Evolutionary conservation across 2,329 filamentous ascomycete species (phyloP).

Genomic region (Pyrenochaeta sp.): DNA sequence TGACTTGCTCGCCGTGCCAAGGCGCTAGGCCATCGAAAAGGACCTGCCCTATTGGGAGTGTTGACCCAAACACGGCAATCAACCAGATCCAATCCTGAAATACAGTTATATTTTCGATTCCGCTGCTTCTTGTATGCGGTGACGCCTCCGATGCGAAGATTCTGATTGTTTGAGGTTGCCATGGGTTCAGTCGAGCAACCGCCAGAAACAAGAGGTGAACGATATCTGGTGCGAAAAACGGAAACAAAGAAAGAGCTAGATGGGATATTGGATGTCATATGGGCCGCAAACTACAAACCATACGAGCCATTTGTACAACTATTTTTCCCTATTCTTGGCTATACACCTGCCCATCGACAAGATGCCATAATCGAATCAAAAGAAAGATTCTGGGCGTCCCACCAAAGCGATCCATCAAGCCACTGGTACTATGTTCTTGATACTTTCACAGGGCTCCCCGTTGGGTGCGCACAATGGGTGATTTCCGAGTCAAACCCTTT

Average conservation of each 20-base stretch:
- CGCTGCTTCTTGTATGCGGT: slow-evolving; percentile 29
- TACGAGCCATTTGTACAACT: slow-evolving; percentile 47
- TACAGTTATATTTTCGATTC: slow-evolving; percentile 34
- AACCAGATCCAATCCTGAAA: slow-evolving; percentile 30
- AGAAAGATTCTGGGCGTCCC: slow-evolving; percentile 40
- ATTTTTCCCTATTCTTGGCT: slow-evolving; percentile 45
- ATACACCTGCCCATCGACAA: slow-evolving; percentile 32
- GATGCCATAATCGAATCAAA: slow-evolving; percentile 39
- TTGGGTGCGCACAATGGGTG: slow-evolving; percentile 47
- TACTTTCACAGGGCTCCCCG: slow-evolving; percentile 22
- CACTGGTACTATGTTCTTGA: slow-evolving; percentile 46
- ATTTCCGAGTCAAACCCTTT: slow-evolving; percentile 40
- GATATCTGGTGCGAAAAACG: slow-evolving; percentile 38
- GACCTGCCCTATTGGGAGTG: slow-evolving; percentile 34
- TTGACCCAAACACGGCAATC: slow-evolving; percentile 32
- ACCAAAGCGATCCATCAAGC: slow-evolving; percentile 34
- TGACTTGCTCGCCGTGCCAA: slow-evolving; percentile 34
- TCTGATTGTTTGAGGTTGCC: slow-evolving; percentile 25
- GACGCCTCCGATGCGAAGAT: slow-evolving; percentile 12
- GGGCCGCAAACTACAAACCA: slow-evolving; percentile 45
- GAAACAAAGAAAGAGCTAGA: slow-evolving; percentile 40
- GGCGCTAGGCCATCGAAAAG: slow-evolving; percentile 24
- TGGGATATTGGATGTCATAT: slow-evolving; percentile 42
- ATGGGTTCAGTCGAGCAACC: slow-evolving; percentile 28
- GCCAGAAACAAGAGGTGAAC: slow-evolving; percentile 22